Evolutionary conservation across 306 rosid genomes (phyloP).

Genomic region (Cucumis sativus): Cucumber_9930_V3 NC_026657.2:1857001-1857500

Average conservation of each 20-base stretch:
- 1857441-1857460: slow-evolving; percentile 78
- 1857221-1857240: slow-evolving; percentile 73
- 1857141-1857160: slow-evolving; percentile 66
- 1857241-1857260: slow-evolving; percentile 61
- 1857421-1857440: slow-evolving; percentile 51
- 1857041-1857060: slow-evolving; percentile 79
- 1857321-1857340: slow-evolving; percentile 59
- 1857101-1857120: slow-evolving; percentile 61
- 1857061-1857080: slow-evolving; percentile 62
- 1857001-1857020: slow-evolving; percentile 76
- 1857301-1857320: slow-evolving; percentile 80
- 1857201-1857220: slow-evolving; percentile 64
- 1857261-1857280: slow-evolving; percentile 54
- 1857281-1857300: slow-evolving; percentile 58
- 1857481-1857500: slow-evolving; percentile 70
- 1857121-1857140: slow-evolving; percentile 36
- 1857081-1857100: slow-evolving; percentile 58
- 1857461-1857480: slow-evolving; percentile 59
- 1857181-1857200: slow-evolving; percentile 64
- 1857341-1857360: slow-evolving; percentile 60
- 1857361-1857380: slow-evolving; percentile 69
- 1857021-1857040: slow-evolving; percentile 76
- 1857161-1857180: slow-evolving; percentile 58
- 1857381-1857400: slow-evolving; percentile 67
- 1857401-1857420: slow-evolving; percentile 77